Evolutionary conservation across 257 asterid genomes (phyloP), one percentile per base, ranked within the genome.

Genomic region (Plantago major): DNA sequence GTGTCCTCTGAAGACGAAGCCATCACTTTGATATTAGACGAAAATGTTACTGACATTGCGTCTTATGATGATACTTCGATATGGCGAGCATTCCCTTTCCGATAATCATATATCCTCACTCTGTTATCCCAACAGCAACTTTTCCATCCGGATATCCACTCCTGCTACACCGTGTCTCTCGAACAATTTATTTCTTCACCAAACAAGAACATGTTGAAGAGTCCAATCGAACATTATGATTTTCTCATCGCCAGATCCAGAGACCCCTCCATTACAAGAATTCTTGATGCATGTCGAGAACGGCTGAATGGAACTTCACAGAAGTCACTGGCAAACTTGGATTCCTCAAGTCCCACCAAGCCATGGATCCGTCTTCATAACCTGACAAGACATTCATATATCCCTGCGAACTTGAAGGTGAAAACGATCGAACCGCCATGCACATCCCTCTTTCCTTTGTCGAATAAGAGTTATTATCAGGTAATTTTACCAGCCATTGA

Each of bases 181-280:
- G 70, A 47, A 58, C 30, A 16, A 83, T 79, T 66, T 87, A 95
- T 73, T 86, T 89, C 83, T 77, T 89, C 60, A 76, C 76, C 76
- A 82, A 60, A 76, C 87, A 83, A 14, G 94, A 75, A 44, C 90
- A 89, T 42, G 33, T 61, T 4, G 84, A 73, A 67, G 81, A 74
- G 69, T 89, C 90, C 83, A 89, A 52, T n/a, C 63, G 69, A 92
- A 92, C 65, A 74, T 69, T 68, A 83, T 78, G 42, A 84, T 67
- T 68, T 79, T 89, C 17, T 89, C 94, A 62, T 91, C 98, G 96
- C 95, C 98, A 55, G 92, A 84, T 64, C 94, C 92, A 40, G 93
- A 84, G 45, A 88, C 74, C 55, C 98, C 98, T 58, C 95, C 97
- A 60, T 74, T 60, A 64, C 93, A 77, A 53, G 80, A 80, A 51